Base-by-base conservation (phyloP, 192 early-diverging fungal genomes). In the Backusella australiensis region DNA sequence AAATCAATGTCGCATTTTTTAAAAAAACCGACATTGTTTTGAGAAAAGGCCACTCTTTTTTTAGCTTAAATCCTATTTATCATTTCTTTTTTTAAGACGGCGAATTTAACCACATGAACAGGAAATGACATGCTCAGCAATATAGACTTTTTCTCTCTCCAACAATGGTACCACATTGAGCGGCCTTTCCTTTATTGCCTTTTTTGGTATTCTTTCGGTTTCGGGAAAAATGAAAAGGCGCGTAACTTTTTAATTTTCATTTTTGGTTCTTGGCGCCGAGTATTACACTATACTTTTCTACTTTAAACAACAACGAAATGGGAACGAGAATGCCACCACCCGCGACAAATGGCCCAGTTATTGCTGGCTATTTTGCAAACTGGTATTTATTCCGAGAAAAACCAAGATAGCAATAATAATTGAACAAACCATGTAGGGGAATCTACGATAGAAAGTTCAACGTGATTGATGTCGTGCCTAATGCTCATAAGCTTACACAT, bases 361-460 rank as follows among this genome's bases (percentile, higher is more conserved):
- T 81, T 71, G 80, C 80, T 29, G 80, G 80, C 21, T 81, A 81
- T 34, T 81, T 81, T 66, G 73, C 77, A 21, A 77, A 77, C 21
- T 81, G 80, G 80, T 81, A 75, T 34, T 29, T 19, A 35, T 12
- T 29, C 56, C 53, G 21, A 59, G 23, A 59, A 39, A 39, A 39
- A 39, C 38, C 8, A 39, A 39, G 14, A 59, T 19, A 29, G 11
- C 23, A 19, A 63, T 26, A 69, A 42, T 69, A 76, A 46, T 39
- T 32, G 11, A 3, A 38, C 34, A 21, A 21, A 23, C 15, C 29
- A 21, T 73, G 56, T 76, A 77, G 94, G 94, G 87, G 85, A 8
- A 93, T 94, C 41, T 95, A 95, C 75, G 90, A 83, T 81, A 86
- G 92, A 78, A 85, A 81, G 35, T 91, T 88, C 76, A 85, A 84